Base-by-base conservation (phyloP, 129 eudicot species). In the Kitagawia praeruptora region DNA sequence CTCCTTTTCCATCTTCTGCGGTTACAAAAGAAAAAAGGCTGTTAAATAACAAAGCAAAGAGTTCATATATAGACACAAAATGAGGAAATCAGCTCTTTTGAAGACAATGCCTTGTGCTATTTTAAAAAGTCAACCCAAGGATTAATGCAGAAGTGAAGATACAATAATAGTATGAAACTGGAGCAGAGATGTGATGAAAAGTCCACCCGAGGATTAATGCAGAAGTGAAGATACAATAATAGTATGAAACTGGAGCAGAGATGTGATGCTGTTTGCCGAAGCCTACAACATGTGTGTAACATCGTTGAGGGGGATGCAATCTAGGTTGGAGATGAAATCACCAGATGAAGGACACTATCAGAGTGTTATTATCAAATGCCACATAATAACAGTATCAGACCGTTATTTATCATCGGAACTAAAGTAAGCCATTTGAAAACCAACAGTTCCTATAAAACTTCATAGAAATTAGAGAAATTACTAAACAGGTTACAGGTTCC, bases 1-100 rank as follows among this genome's bases (percentile, higher is more conserved):
- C 10, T 67, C 73, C 23, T 31, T 67, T 67, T 67, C 73, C 39
- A 34, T 67, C 34, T 67, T 67, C 73, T 67, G 73, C 73, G 14
- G 42, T 67, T 31, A 66, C 8, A 61, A 67, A 34, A 31, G n/a
- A 63, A 5, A 67, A 67, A 31, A 28, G 39, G 69, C 69, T 10
- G 42, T 67, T 67, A 67, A 41, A 31, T 12, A 31, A 13, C 41
- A 67, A 31, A 67, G 37, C 19, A 31, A 67, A 31, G 73, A 12
- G 8, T 28, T n/a, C 71, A 64, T 64, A 67, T 27, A 34, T 27
- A 31, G 3, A 34, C 73, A 67, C 28, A 4, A 67, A 66, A 67
- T 1, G 38, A 67, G 73, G 73, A 31, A 13, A 67, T 31, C 73
- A 31, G 23, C 42, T 66, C 40, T 15, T 40, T 12, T 34, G 41